Evolutionary conservation across 805 yeast genomes (phyloP).

Genomic region (Yarrowia sp.): DNA sequence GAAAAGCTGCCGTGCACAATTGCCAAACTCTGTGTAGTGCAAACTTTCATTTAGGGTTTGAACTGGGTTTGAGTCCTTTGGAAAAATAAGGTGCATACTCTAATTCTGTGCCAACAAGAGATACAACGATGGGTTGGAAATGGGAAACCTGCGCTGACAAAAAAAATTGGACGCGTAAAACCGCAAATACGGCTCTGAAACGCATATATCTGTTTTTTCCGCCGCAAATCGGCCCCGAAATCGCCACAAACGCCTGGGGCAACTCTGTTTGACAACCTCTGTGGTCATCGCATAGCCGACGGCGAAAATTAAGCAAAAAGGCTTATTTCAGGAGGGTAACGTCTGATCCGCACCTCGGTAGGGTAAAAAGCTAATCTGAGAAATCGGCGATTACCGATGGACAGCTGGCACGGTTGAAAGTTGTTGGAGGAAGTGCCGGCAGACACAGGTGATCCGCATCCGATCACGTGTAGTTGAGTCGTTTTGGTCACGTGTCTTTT

Average conservation of each 20-base stretch:
- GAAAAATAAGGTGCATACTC: neutral
- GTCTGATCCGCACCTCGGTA: neutral
- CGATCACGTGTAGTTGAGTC: too few relatives aligned
- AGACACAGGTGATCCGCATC: too few relatives aligned
- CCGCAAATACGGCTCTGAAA: too few relatives aligned
- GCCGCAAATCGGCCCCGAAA: neutral
- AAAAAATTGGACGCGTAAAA: too few relatives aligned
- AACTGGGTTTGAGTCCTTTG: neutral
- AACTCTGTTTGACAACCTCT: constrained; percentile 15
- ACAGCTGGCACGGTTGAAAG: neutral
- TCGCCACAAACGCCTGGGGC: neutral
- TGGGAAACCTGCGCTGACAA: too few relatives aligned
- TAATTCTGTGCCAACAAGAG: neutral
- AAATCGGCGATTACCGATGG: constrained; percentile 16
- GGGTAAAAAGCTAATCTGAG: constrained; percentile 14
- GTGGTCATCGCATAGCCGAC: constrained; percentile 26
- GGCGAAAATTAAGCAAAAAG: constrained; percentile 2
- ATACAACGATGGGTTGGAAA: too few relatives aligned
- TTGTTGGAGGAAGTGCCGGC: too few relatives aligned
- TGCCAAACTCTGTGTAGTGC: neutral
- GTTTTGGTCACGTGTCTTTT: too few relatives aligned
- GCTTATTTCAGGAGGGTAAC: constrained; percentile 3
- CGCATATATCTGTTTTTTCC: neutral
- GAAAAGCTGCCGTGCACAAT: constrained; percentile 20
- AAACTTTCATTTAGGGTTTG: neutral